A percentile compares a stretch with the other conserved stretches of the same genome.
Conservation (phyloP, 2,329 filamentous ascomycete species). For the Colletotrichum eremochloae region DNA sequence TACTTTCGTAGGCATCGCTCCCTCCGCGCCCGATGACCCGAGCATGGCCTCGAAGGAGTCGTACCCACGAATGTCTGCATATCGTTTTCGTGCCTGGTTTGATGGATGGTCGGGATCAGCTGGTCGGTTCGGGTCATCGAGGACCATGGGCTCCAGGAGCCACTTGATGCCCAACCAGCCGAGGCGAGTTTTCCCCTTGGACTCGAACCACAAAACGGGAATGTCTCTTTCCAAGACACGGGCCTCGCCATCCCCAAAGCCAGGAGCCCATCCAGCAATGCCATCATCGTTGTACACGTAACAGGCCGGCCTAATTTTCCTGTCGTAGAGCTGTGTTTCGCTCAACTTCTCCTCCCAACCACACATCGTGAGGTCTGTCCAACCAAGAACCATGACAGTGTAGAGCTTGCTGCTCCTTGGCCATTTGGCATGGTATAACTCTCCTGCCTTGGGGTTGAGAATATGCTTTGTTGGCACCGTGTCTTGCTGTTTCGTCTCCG, state of each 20-base stretch:
- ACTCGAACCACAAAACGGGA: constrained; percentile 44
- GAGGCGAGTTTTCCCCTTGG: constrained; percentile 39
- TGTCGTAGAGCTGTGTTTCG: constrained; percentile 24
- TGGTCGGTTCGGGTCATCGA: constrained; percentile 35
- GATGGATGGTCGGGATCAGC: constrained; percentile 21
- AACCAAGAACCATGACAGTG: constrained; percentile 42
- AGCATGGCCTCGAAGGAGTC: constrained; percentile 38
- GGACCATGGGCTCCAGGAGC: constrained; percentile 24
- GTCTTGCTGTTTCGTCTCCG: constrained; percentile 11
- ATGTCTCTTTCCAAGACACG: constrained; percentile 37
- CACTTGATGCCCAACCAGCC: constrained; percentile 31
- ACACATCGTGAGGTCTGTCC: constrained; percentile 37
- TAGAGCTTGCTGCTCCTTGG: constrained; percentile 36
- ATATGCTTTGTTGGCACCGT: constrained; percentile 12
- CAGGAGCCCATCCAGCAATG: constrained; percentile 42
- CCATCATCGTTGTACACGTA: constrained; percentile 38
- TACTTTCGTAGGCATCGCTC: constrained; percentile 6
- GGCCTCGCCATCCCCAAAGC: constrained; percentile 39
- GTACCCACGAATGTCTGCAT: constrained; percentile 33
- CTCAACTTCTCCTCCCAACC: constrained; percentile 34
- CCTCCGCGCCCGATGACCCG: background rate
- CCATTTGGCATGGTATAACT: constrained; percentile 42
- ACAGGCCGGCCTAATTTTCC: constrained; percentile 34
- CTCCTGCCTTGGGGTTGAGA: constrained; percentile 38
- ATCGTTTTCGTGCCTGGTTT: constrained; percentile 29